Conservation (phyloP, 2,329 filamentous ascomycete species). For the Sarocladium kiliense region DNA sequence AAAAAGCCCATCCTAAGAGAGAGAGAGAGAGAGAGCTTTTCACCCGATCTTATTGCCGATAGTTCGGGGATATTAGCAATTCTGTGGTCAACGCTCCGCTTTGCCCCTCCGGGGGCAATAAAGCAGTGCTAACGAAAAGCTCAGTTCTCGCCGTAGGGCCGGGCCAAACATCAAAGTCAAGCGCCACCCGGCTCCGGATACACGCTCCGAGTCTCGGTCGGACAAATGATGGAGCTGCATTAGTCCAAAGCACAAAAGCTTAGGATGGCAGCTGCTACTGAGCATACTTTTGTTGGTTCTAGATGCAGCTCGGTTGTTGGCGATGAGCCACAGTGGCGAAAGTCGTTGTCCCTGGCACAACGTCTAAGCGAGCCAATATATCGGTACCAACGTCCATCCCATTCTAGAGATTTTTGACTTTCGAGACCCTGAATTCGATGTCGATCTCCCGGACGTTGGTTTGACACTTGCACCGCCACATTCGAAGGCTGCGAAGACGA, state of each 20-base stretch:
- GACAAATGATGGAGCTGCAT: neutral
- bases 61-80: too few relatives aligned
- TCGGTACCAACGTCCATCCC: neutral
- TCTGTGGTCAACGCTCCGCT: too few relatives aligned
- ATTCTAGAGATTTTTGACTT: neutral
- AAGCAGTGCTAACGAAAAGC: neutral
- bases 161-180: neutral
- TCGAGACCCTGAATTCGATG: neutral
- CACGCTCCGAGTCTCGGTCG: neutral
- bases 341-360: neutral
- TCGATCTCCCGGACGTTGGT: neutral
- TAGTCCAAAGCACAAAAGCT: neutral
- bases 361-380: neutral
- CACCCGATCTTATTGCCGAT: too few relatives aligned
- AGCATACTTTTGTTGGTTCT: too few relatives aligned
- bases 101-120: too few relatives aligned
- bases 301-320: slow-evolving; percentile 3
- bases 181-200: neutral
- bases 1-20: too few relatives aligned
- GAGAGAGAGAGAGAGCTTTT: too few relatives aligned
- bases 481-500: neutral
- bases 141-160: neutral
- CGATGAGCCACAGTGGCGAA: slow-evolving; percentile 8
- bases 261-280: neutral
- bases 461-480: neutral